phyloP scores from a whole-genome alignment of 352 stramenopile genomes.

The Globisporangium solare region DNA sequence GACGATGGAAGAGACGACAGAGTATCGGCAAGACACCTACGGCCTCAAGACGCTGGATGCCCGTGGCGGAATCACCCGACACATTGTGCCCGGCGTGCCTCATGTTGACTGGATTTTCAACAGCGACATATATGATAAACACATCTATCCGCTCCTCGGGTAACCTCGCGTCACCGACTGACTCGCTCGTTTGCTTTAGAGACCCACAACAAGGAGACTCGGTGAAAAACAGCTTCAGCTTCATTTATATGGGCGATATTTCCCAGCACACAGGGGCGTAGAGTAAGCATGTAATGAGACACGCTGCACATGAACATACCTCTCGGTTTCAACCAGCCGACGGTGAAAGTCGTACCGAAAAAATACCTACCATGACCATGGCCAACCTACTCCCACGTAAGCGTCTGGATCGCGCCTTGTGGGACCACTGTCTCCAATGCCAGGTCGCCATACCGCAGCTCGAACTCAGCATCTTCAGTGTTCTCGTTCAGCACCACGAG shows the following conservation, averaged over 20 bases:
- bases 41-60: constrained; percentile 25
- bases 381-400: constrained; percentile 49
- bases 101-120: constrained; percentile 31
- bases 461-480: constrained; percentile 63
- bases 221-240: too few relatives aligned
- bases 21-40: constrained; percentile 37
- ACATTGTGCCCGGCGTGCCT: constrained; percentile 16
- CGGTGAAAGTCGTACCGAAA: too few relatives aligned
- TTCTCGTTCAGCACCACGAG: constrained; percentile 85
- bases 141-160: constrained; percentile 17
- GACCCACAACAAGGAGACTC: too few relatives aligned
- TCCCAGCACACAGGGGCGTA: too few relatives aligned
- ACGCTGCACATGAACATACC: too few relatives aligned
- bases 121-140: constrained; percentile 19
- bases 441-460: constrained; percentile 40
- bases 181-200: too few relatives aligned
- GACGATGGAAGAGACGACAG: constrained; percentile 23
- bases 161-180: too few relatives aligned
- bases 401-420: constrained; percentile 63
- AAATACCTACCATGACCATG: not conserved
- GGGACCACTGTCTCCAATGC: constrained; percentile 53
- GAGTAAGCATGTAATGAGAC: too few relatives aligned
- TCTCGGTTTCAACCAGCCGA: too few relatives aligned
- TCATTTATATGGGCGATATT: too few relatives aligned
- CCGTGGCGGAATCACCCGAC: constrained; percentile 19